Base-by-base conservation (phyloP, 495 filamentous ascomycete genomes). In the Penicillium cosmopolitanum region DNA sequence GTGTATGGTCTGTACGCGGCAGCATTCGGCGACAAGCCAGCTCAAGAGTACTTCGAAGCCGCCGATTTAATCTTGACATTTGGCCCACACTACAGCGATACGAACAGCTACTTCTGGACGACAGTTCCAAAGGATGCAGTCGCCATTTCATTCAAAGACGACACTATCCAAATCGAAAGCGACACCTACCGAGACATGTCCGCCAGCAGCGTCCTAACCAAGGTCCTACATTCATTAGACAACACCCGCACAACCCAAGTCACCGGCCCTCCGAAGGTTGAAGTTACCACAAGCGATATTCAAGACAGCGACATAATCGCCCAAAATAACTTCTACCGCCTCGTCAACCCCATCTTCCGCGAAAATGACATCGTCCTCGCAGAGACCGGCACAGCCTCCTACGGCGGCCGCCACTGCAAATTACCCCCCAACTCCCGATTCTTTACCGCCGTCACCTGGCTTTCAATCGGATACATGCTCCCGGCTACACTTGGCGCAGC, bases 401-500 rank as follows among this genome's bases (percentile, higher is more conserved):
- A 71, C 56, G 77, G 77, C 10, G 62, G 70, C 38, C 65, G 71
- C 5, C 23, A 61, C 9, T 69, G 74, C 52, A 65, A 56, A 15
- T 64, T 79, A 0, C 73, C 74, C 0, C 38, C 65, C 1, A 55
- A 71, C 23, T 54, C 68, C 10, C 65, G 60, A 10, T 51, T 78
- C 52, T 71, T 82, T 57, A 61, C 61, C 35, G 70, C 73, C 18
- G 66, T 69, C 2, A 77, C 73, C 43, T 81, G 74, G 72, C 66
- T 76, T 2, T 80, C 77, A 0, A 77, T 80, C 35, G 80, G 81
- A 0, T 77, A 77, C 65, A 81, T 78, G 75, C 67, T 82, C 13
- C 76, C 74, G 11, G 78, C 78, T 8, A 73, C 72, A n/a, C 68
- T 82, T 31, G 79, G 82, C 36, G 77, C 79, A 9, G 73, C 80